Percentiles rank a stretch among this genome's conserved stretches.
These are phyloP conservation scores for Emiliania huxleyi DNA, from an alignment of 78 protist genomes.

Conservation along the genomic window DNA sequence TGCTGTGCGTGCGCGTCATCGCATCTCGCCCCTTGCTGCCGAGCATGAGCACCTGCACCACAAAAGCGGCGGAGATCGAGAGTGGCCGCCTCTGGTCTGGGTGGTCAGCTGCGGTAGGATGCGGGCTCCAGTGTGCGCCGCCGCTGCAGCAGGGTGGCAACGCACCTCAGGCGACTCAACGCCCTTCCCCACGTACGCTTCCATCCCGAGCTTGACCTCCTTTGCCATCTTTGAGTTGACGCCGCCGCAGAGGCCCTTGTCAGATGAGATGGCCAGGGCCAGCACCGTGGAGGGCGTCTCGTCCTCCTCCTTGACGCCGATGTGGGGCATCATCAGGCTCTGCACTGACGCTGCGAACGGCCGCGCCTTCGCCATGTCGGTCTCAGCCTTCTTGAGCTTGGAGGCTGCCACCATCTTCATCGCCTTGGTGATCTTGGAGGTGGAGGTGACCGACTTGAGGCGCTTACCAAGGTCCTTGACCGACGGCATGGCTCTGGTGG, in stretches of 20 bases:
- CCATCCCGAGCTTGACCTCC: not conserved
- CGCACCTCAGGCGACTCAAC: no score
- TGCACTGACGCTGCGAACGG: not conserved
- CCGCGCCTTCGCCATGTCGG: not conserved
- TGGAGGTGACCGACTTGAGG: slow-evolving; percentile 36
- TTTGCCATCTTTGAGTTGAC: slow-evolving; percentile 34
- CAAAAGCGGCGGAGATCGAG: no score
- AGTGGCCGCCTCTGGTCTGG: no score
- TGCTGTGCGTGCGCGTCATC: not conserved
- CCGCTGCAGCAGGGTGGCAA: no score
- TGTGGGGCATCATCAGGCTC: not conserved
- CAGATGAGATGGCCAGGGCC: slow-evolving; percentile 22
- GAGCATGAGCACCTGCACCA: not conserved
- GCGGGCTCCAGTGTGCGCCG: no score
- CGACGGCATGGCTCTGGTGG: no score
- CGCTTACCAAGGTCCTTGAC: slow-evolving; percentile 29
- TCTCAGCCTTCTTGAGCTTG: slow-evolving; percentile 52
- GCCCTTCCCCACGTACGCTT: not conserved
- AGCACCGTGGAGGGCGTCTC: not conserved
- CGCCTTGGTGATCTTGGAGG: slow-evolving; percentile 58
- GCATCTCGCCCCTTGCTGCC: slow-evolving; percentile 57
- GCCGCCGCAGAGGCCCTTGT: slow-evolving; percentile 75
- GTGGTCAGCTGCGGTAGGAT: no score
- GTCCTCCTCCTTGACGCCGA: not conserved
- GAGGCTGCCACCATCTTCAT: slow-evolving; percentile 68